Conservation (phyloP, 345 rosid species). For the Carallia brachiata region DNA sequence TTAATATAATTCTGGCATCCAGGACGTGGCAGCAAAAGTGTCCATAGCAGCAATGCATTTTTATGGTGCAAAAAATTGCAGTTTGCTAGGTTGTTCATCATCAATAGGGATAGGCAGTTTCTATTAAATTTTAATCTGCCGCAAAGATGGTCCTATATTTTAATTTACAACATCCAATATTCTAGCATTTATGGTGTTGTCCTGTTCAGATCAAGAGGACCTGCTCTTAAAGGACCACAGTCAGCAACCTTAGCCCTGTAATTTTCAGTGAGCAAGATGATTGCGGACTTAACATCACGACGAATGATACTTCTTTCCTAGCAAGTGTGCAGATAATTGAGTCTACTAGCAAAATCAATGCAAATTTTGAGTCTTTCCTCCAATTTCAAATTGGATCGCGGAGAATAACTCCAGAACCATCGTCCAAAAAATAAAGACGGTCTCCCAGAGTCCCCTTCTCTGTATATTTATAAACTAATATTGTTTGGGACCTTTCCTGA, state of each 20-base stretch:
- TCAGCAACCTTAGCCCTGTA: constrained; percentile 56
- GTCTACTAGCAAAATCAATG: constrained; percentile 51
- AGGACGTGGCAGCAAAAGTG: too few relatives aligned
- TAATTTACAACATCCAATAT: not conserved
- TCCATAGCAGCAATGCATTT: too few relatives aligned
- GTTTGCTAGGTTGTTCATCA: too few relatives aligned
- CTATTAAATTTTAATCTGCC: too few relatives aligned
- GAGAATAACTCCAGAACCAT: constrained; percentile 32
- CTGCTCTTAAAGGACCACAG: constrained; percentile 51
- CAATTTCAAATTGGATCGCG: constrained; percentile 12
- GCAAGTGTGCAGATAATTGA: constrained; percentile 51
- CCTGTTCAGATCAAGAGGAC: constrained; percentile 33
- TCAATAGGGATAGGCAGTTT: too few relatives aligned
- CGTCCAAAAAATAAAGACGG: constrained; percentile 37
- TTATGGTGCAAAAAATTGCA: too few relatives aligned
- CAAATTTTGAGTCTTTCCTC: constrained; percentile 56
- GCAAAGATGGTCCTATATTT: too few relatives aligned
- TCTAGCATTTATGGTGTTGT: constrained; percentile 43
- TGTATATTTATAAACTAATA: constrained; percentile 55
- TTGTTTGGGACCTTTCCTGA: constrained; percentile 51
- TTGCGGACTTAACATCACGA: constrained; percentile 58
- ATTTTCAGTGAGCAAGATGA: constrained; percentile 46
- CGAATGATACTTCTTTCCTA: constrained; percentile 44
- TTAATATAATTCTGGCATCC: too few relatives aligned
- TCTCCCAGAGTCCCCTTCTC: constrained; percentile 50